Evolutionary conservation across 805 yeast species (phyloP), one percentile per base, ranked within the genome.

Genomic region (Tetrapisispora taiwanensis): DNA sequence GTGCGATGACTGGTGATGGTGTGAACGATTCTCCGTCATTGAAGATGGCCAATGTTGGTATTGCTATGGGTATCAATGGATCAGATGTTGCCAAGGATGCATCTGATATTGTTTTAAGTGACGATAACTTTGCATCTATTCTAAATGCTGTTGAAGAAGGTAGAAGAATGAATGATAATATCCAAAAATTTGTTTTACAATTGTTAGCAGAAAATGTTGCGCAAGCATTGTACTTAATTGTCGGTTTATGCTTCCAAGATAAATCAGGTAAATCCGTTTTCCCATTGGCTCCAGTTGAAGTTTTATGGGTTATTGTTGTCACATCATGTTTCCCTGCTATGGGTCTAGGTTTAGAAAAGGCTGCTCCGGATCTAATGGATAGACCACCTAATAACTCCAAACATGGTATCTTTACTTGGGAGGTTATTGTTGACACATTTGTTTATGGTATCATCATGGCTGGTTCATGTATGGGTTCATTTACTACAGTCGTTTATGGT

Each of bases 281-380:
- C 68, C 97, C 98, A 7, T 72, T 90, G 53, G 90, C 94, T 53
- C 95, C 98, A 22, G 92, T 90, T 89, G 97, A 90, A 71, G 92
- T 90, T 52, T 69, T 90, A 56, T 90, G 97, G 97, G 86, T 90
- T 60, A 90, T 90, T 63, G 92, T 90, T 45, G 74, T 90, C 44
- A 90, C 94, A 87, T 97, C 94, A 62, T 97, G 97, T 8, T 97
- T 97, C 33, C 98, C 98, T 3, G 97, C 97, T 1, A 97, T 90
- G 71, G 86, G 95, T 0, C 70, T 90, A 39, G 98, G 98, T 48
- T 94, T 92, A 32, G 98, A 90, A 66, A 92, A 95, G 4, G 97
- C 92, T 19, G 96, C 89, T 54, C 87, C 84, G 46, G 95, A 84
- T 60, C 92, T 90, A 37, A 89, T 90, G 97, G 79, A 76, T 49